Base-by-base conservation (phyloP, 345 rosid species). In the Microcos paniculata region DNA sequence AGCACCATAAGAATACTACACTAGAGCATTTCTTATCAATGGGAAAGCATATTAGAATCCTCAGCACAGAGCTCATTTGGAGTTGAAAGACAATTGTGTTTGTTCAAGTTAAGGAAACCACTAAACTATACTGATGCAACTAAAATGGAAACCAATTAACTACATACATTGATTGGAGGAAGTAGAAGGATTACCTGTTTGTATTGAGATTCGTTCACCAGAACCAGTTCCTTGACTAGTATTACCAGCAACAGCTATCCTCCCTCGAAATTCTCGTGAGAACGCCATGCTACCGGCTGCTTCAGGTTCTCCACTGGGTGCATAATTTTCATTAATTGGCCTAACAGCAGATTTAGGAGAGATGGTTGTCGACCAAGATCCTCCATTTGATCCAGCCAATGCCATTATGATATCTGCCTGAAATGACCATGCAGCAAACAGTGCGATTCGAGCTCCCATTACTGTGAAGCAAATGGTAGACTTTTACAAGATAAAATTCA, bases 401-500 rank as follows among this genome's bases (percentile, higher is more conserved):
- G 97, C 91, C 99, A 96, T 91, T 81, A 96, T 96, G 75, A 90
- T 87, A 77, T 96, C 98, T 24, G 97, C 98, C 99, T 96, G 92
- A 82, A 80, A 80, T 68, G 56, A 71, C 69, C 72, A 79, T n/a
- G 63, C 59, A 65, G 76, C 75, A 76, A 68, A 70, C 33, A 71
- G 28, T n/a, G n/a, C n/a, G n/a, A n/a, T n/a, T n/a, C n/a, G n/a
- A n/a, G n/a, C n/a, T n/a, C n/a, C n/a, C n/a, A 35, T 35, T 35
- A 35, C 40, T 35, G 40, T 35, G 6, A 35, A 35, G 6, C 6
- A 35, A 7, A 35, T 35, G 40, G 40, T 35, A 35, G 40, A 35
- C 40, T 35, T 35, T 7, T 1, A 35, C 40, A 35, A n/a, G n/a
- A n/a, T n/a, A n/a, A n/a, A 35, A 35, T 35, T 35, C 40, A 3